phyloP scores from a whole-genome alignment of 108 stramenopile genomes.

The Thalassiosira profunda region DNA sequence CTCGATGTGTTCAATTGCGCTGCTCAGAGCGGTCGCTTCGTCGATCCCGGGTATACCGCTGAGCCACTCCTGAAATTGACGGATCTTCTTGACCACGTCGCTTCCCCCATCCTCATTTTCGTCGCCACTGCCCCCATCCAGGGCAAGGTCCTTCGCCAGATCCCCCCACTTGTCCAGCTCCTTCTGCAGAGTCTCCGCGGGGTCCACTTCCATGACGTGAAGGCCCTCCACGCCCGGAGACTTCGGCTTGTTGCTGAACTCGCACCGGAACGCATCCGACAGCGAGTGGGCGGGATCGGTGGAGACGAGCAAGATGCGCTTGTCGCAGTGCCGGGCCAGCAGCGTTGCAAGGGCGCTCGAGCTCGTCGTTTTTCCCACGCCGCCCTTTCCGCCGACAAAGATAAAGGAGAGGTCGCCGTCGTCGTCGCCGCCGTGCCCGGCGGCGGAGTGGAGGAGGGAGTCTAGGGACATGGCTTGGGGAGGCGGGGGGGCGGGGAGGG shows the following conservation, averaged over 20 bases:
- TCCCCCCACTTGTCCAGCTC: slow-evolving; percentile 43
- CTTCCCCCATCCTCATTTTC: slow-evolving; percentile 6
- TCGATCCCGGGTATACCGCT: slow-evolving; percentile 74
- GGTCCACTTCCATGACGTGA: slow-evolving; percentile 82
- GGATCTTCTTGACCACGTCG: slow-evolving; percentile 40
- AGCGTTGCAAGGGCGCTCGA: slow-evolving; percentile 85
- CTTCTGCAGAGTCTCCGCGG: slow-evolving; percentile 40
- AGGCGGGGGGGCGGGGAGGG: too few relatives aligned
- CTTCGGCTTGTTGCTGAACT: slow-evolving; percentile 31
- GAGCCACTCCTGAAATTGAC: slow-evolving; percentile 52
- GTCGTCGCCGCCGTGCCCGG: too few relatives aligned
- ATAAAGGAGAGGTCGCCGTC: slow-evolving; percentile 70
- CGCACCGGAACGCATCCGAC: slow-evolving; percentile 83
- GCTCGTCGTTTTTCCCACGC: slow-evolving; percentile 93
- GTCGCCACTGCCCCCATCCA: slow-evolving; percentile 4
- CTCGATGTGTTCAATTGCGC: slow-evolving; percentile 50
- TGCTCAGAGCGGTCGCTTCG: slow-evolving; percentile 65
- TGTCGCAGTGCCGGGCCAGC: slow-evolving; percentile 78
- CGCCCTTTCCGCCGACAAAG: slow-evolving; percentile 89
- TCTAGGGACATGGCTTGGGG: too few relatives aligned
- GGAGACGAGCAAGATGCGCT: slow-evolving; percentile 80
- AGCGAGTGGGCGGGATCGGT: slow-evolving; percentile 97
- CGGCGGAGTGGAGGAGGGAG: too few relatives aligned
- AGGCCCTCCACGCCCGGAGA: slow-evolving; percentile 57
- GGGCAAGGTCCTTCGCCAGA: slow-evolving; percentile 24